Evolutionary conservation across 768 basidiomycete genomes (phyloP), one percentile per base, ranked within the genome.

Genomic region (Galerina sulciceps): DNA sequence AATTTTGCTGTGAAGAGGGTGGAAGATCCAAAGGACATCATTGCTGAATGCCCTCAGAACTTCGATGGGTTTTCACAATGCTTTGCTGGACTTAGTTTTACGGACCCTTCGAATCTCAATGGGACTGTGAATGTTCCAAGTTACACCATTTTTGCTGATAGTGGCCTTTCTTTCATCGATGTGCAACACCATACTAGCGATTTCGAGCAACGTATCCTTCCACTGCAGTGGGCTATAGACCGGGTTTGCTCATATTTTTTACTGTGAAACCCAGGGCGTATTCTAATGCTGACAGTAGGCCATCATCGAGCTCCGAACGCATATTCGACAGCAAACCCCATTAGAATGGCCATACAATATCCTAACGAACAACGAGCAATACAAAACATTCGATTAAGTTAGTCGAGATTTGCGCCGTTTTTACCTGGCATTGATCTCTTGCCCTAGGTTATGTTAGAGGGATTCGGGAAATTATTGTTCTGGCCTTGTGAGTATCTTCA

Each of bases 221-320:
- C 91, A 2, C 61, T 93, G 18, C 91, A 93, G 61, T 87, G 90
- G 81, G 88, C 90, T 10, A 75, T 93, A 36, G 91, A 93, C 63
- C 77, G 83, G 68, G 90, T 87, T 59, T 57, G 11, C 6, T 20
- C 52, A 34, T 14, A n/a, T 31, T 31, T 31, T 4, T 31, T 31
- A 8, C 18, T 17, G 22, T 38, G 18, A 23, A n/a, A 15, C 34
- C 26, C 26, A 31, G 26, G 26, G 8, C 26, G 8, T 38, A 47
- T 36, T 37, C 42, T 43, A 2, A 55, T 57, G 13, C 48, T 8
- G 14, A 20, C 10, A 17, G 46, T 35, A 53, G 90, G 88, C 89
- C 11, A 84, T 93, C 61, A 88, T 93, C 22, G 82, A 87, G 59
- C 77, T 92, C 10, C 79, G 79, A 58, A 86, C 90, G 0, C 87